Evolutionary conservation across 139 green algal genomes (phyloP), one percentile per base, ranked within the genome.

Genomic region (Coelastrella sp.): DNA sequence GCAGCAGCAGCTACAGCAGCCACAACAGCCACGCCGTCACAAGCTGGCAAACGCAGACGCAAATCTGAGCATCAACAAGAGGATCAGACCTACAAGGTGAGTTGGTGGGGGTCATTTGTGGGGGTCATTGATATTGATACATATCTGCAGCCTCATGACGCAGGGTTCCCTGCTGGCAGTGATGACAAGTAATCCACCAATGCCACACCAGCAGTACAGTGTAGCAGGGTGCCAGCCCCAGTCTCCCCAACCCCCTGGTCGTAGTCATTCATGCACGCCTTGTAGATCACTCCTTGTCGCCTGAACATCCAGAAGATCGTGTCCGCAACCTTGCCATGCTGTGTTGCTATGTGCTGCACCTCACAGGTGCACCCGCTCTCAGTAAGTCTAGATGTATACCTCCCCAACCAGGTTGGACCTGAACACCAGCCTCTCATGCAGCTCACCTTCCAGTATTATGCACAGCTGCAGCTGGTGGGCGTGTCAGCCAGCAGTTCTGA

Each of bases 341-440:
- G 10, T 19, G 8, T 10, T 19, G 8, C 1, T 76, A 1, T 24
- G 15, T 73, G 35, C 66, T 80, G 65, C 66, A 22, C 35, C 35
- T 49, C 74, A n/a, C 86, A 90, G 86, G 24, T 87, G 63, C 87
- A 91, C 63, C 87, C 87, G 49, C 78, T 91, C 78, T 81, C 78
- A 15, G 87, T 91, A 3, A 74, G 59, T 11, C 6, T 91, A 56
- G 66, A 63, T 8, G 10, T 91, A 20, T 57, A 74, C 73, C 60
- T 15, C 6, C 25, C 27, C 24, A 14, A 35, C 24, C 75, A 85
- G 74, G 14, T 49, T 17, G 9, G 70, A 22, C 17, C 58, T 8
- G 35, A 87, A 56, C 15, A 76, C 4, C 58, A 86, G 56, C 59
- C 82, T 73, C 27, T 75, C 9, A 35, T 70, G 56, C 27, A 70